phyloP scores from a whole-genome alignment of 148 eudicot species.

The Chenopodium suecicum region DNA sequence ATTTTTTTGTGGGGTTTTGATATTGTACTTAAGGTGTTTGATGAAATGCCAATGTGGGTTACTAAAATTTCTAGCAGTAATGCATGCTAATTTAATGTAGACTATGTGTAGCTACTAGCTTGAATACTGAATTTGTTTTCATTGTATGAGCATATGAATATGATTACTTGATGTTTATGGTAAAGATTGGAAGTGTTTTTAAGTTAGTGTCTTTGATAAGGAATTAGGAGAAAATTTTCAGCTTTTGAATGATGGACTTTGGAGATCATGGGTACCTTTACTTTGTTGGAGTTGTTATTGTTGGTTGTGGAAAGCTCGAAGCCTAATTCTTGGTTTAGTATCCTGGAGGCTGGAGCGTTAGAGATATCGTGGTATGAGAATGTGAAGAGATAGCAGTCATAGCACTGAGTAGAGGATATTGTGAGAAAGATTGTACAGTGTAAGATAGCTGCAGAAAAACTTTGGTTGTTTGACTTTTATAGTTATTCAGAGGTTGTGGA shows the following conservation, averaged over 20 bases:
- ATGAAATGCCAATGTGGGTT: background rate
- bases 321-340: background rate
- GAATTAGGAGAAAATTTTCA: background rate
- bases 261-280: background rate
- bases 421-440: background rate
- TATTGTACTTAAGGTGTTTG: slow-evolving; percentile 17
- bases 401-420: background rate
- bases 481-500: background rate
- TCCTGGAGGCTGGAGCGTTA: background rate
- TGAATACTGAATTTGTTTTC: background rate
- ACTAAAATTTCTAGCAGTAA: background rate
- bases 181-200: background rate
- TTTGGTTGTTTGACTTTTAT: background rate
- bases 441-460: background rate
- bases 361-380: background rate
- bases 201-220: background rate
- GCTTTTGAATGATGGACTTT: background rate
- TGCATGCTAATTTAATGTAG: background rate
- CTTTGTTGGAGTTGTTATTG: background rate
- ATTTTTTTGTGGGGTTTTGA: background rate
- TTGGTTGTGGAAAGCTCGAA: background rate
- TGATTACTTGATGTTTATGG: background rate
- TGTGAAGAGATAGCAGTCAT: background rate
- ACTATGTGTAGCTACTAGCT: too few species aligned
- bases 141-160: background rate